A percentile compares a stretch with the other conserved stretches of the same genome.
Evolutionary conservation across 2,329 filamentous ascomycete genomes (phyloP).

Genomic region (Fusarium cyanostomum): DNA sequence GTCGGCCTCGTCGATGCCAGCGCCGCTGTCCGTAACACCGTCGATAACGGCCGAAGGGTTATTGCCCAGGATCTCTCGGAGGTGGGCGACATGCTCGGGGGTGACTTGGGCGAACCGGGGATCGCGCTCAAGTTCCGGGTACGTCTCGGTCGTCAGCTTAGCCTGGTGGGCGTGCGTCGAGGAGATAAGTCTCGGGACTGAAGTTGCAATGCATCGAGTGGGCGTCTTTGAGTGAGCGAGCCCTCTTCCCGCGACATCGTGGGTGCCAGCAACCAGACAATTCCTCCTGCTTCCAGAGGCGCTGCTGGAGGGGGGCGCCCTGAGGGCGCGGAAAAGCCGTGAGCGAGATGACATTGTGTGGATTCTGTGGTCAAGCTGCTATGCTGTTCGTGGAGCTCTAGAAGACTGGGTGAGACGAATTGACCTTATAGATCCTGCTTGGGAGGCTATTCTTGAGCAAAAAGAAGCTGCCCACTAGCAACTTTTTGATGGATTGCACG

Average conservation of each 20-base stretch:
- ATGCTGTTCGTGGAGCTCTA: background rate
- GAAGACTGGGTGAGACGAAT: conserved; percentile 5
- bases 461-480: conserved; percentile 18
- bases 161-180: conserved; percentile 34
- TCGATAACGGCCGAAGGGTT: conserved; percentile 81
- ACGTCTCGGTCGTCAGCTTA: conserved; percentile 86
- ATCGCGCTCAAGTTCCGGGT: conserved; percentile 84
- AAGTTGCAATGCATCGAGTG: conserved; percentile 44
- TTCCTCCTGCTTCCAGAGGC: conserved; percentile 25
- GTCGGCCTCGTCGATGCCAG: conserved; percentile 76
- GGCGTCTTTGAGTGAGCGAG: conserved; percentile 14
- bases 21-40: conserved; percentile 73
- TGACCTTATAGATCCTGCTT: conserved; percentile 7
- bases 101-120: conserved; percentile 78
- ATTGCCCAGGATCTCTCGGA: conserved; percentile 81
- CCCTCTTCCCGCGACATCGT: conserved; percentile 8
- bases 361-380: background rate
- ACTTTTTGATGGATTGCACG: conserved; percentile 25
- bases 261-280: conserved; percentile 15
- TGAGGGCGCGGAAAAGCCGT: conserved; percentile 40
- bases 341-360: conserved; percentile 40
- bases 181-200: conserved; percentile 43
- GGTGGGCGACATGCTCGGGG: conserved; percentile 81
- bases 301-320: conserved; percentile 23
- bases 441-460: background rate